Evolutionary conservation across 768 basidiomycete genomes (phyloP).

Genomic region (Crassisporium funariophilum): DNA sequence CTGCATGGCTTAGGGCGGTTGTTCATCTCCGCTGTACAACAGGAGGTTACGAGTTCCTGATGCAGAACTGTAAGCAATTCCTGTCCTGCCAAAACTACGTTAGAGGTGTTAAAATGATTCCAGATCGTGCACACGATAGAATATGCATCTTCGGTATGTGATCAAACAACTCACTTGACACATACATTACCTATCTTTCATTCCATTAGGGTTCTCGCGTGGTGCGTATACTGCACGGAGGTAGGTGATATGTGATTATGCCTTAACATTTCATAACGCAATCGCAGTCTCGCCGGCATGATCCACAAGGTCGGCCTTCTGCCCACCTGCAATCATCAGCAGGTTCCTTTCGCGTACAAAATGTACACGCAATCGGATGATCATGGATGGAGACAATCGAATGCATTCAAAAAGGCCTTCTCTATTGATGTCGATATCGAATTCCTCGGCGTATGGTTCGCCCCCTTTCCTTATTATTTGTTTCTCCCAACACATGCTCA

Average conservation of each 20-base stretch:
- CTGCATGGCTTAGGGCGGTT: background rate
- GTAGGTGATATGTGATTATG: slow-evolving; percentile 5
- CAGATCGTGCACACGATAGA: slow-evolving; percentile 49
- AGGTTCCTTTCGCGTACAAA: slow-evolving; percentile 37
- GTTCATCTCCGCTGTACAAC: background rate
- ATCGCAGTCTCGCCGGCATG: slow-evolving; percentile 34
- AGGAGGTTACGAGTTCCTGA: slow-evolving; percentile 60
- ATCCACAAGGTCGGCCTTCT: slow-evolving; percentile 36
- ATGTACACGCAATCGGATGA: slow-evolving; percentile 31
- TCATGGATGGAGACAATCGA: slow-evolving; percentile 29
- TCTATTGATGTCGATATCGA: slow-evolving; percentile 31
- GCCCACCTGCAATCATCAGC: slow-evolving; percentile 31
- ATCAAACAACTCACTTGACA: background rate
- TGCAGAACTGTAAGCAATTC: slow-evolving; percentile 50
- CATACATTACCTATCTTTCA: background rate
- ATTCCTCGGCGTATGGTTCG: slow-evolving; percentile 37
- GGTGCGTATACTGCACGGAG: slow-evolving; percentile 56
- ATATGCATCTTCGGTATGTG: slow-evolving; percentile 59
- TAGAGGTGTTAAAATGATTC: background rate
- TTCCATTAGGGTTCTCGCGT: slow-evolving; percentile 56
- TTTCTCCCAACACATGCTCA: background rate
- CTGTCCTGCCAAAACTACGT: background rate
- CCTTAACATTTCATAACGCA: background rate
- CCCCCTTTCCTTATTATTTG: background rate
- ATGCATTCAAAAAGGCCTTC: slow-evolving; percentile 34